Conservation (phyloP, 1,284 basidiomycete species). For the Ganoderma sinense region DNA sequence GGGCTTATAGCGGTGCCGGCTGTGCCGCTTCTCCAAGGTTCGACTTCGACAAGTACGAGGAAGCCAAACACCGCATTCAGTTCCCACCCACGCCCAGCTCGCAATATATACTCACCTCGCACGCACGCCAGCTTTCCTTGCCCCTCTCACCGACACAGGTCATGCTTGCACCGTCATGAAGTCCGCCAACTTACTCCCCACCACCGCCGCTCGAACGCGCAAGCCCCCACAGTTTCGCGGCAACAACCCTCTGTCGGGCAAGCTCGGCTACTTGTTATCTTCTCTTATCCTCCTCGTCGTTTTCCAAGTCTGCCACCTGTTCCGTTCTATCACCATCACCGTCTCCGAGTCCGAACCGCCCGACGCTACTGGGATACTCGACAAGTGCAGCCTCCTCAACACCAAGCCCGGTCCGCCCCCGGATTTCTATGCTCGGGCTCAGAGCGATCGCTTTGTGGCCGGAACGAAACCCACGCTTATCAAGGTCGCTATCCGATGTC, state of each 20-base stretch:
- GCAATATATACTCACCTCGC: not conserved
- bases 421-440: slow-evolving; percentile 56
- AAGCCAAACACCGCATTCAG: not conserved
- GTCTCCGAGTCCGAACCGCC: slow-evolving; percentile 14
- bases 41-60: not conserved
- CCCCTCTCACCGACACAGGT: not conserved
- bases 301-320: not conserved
- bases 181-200: not conserved
- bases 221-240: not conserved
- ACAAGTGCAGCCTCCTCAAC: slow-evolving; percentile 49
- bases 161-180: not conserved
- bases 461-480: slow-evolving; percentile 63
- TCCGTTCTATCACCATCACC: too few species aligned
- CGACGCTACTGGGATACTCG: slow-evolving; percentile 37
- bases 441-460: slow-evolving; percentile 71
- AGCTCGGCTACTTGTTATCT: not conserved
- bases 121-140: not conserved
- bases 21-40: not conserved
- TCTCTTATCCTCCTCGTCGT: not conserved
- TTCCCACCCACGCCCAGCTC: not conserved
- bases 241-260: not conserved
- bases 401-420: slow-evolving; percentile 49
- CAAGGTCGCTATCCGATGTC: slow-evolving; percentile 15
- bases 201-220: not conserved
- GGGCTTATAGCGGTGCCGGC: too few species aligned